These are phyloP conservation scores for Mallotus repandus DNA, from an alignment of 441 rosid species.

Conservation along the genomic window DNA sequence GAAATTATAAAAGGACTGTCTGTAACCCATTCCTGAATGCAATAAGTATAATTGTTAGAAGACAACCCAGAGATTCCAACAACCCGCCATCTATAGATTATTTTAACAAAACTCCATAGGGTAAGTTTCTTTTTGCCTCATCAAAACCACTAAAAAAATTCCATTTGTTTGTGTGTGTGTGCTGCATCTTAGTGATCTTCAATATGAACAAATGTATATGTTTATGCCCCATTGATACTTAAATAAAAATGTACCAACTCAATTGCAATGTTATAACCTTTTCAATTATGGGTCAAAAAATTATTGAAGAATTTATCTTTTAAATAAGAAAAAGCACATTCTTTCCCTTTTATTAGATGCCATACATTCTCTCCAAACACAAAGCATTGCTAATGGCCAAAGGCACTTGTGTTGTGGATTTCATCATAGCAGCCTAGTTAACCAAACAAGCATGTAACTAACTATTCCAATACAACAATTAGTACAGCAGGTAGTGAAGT, in stretches of 20 bases:
- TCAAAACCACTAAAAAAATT: background rate
- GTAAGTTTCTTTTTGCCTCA: slow-evolving; percentile 1
- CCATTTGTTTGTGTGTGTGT: too few relatives aligned
- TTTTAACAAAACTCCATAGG: slow-evolving; percentile 3
- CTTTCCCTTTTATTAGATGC: background rate
- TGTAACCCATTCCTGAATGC: slow-evolving; percentile 94
- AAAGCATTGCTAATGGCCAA: background rate
- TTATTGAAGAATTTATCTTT: background rate
- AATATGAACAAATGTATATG: too few relatives aligned
- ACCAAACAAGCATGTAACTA: background rate
- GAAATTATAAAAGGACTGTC: slow-evolving; percentile 98
- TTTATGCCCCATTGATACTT: background rate
- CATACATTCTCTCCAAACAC: background rate
- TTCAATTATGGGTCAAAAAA: background rate
- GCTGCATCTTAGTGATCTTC: too few relatives aligned
- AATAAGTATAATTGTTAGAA: slow-evolving; percentile 18
- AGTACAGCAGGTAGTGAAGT: background rate
- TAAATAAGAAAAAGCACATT: background rate
- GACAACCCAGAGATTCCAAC: slow-evolving; percentile 22
- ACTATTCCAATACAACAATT: background rate
- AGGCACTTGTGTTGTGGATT: background rate
- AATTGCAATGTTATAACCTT: background rate
- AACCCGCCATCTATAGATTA: background rate
- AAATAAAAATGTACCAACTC: background rate
- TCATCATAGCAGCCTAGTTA: background rate